phyloP scores from a whole-genome alignment of 768 basidiomycete genomes.

The Amanita subjunquillea region DNA sequence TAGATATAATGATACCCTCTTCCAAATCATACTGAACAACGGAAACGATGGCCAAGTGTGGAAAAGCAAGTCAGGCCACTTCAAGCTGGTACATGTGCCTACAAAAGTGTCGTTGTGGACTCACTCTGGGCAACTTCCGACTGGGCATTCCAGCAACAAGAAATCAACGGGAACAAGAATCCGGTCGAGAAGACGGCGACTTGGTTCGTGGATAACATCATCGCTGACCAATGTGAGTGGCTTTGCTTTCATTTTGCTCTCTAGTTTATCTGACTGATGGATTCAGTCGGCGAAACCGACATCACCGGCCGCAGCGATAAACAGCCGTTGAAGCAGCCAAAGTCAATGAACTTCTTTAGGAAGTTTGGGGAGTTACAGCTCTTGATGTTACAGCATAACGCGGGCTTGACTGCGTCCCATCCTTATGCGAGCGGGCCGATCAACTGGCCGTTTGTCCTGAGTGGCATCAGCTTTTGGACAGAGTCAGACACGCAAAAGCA shows the following conservation, averaged over 20 bases:
- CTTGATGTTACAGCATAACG: slow-evolving; percentile 96
- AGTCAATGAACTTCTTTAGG: slow-evolving; percentile 83
- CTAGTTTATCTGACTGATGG: background rate
- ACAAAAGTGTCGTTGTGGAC: slow-evolving; percentile 96
- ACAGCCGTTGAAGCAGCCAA: slow-evolving; percentile 54
- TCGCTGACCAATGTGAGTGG: slow-evolving; percentile 58
- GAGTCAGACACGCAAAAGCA: slow-evolving; percentile 75
- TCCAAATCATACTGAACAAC: slow-evolving; percentile 65
- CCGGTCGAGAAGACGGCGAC: slow-evolving; percentile 68
- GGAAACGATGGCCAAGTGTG: slow-evolving; percentile 71
- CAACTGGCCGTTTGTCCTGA: slow-evolving; percentile 97
- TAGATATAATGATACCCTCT: slow-evolving; percentile 83
- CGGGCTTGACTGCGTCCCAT: slow-evolving; percentile 95
- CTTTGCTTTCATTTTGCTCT: background rate
- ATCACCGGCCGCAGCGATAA: slow-evolving; percentile 40
- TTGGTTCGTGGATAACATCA: slow-evolving; percentile 85
- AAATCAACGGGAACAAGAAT: slow-evolving; percentile 96
- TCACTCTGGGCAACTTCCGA: slow-evolving; percentile 73
- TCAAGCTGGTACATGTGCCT: slow-evolving; percentile 79
- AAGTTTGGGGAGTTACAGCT: slow-evolving; percentile 93
- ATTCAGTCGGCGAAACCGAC: slow-evolving; percentile 40
- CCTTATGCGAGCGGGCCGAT: slow-evolving; percentile 94
- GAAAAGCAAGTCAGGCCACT: slow-evolving; percentile 92
- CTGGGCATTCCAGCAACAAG: slow-evolving; percentile 96
- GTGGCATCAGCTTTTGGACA: slow-evolving; percentile 99